Conservation (phyloP, 352 stramenopile species). For the Phytophthora ramorum region DNA sequence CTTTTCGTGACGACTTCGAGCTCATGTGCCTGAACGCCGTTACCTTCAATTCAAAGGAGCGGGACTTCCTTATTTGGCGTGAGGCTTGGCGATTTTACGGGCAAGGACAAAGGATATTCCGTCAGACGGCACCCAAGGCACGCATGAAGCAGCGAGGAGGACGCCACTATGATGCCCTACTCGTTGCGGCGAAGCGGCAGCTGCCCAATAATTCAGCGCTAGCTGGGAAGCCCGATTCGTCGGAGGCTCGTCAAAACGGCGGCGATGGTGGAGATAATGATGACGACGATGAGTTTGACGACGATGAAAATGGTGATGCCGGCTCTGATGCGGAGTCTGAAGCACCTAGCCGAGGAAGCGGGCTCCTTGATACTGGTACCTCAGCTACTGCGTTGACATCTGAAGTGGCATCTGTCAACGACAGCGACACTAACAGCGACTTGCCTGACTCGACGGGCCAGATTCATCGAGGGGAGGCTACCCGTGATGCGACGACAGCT, state of each 20-base stretch:
- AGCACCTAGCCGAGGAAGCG: slow-evolving; percentile 14
- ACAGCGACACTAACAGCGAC: slow-evolving; percentile 27
- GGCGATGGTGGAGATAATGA: slow-evolving; percentile 41
- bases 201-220: slow-evolving; percentile 83
- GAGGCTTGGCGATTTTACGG: slow-evolving; percentile 94
- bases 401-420: slow-evolving; percentile 7
- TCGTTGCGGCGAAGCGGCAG: slow-evolving; percentile 80
- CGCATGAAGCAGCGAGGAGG: slow-evolving; percentile 82
- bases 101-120: slow-evolving; percentile 74
- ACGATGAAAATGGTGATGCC: slow-evolving; percentile 37
- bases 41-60: slow-evolving; percentile 94
- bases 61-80: slow-evolving; percentile 92
- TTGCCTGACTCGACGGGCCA: slow-evolving; percentile 15
- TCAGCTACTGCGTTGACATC: slow-evolving; percentile 2
- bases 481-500: slow-evolving; percentile 2
- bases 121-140: slow-evolving; percentile 75
- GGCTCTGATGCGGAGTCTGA: slow-evolving; percentile 37
- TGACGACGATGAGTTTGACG: slow-evolving; percentile 38
- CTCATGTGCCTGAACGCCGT: slow-evolving; percentile 96
- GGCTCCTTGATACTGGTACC: slow-evolving; percentile 25
- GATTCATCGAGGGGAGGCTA: slow-evolving; percentile 8
- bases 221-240: slow-evolving; percentile 44
- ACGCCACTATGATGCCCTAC: slow-evolving; percentile 71
- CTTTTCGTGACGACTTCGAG: slow-evolving; percentile 94
- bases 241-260: slow-evolving; percentile 38